Evolutionary conservation across 2,329 filamentous ascomycete genomes (phyloP).

Genomic region (Penicillium sp.): DNA sequence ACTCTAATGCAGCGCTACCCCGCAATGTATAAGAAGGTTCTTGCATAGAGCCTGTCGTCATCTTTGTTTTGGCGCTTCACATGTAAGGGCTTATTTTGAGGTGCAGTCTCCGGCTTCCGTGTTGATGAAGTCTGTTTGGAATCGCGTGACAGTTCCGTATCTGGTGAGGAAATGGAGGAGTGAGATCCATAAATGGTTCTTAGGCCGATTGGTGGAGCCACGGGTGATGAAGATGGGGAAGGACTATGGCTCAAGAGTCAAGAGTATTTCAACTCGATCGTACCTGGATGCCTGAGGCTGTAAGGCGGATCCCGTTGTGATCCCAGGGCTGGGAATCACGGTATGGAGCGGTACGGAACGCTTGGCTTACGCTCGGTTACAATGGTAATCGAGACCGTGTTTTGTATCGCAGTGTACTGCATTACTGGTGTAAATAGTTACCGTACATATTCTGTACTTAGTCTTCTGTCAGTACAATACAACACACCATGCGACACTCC

Average conservation of each 20-base stretch:
- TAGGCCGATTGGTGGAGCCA: neutral
- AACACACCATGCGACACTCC: too few species aligned
- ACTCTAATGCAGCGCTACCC: constrained; percentile 1
- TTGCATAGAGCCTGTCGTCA: neutral
- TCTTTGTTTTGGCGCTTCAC: neutral
- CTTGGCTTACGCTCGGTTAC: too few species aligned
- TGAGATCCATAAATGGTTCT: neutral
- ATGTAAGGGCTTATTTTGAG: neutral
- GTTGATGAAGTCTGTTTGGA: neutral
- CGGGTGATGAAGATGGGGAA: neutral
- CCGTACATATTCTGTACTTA: too few species aligned
- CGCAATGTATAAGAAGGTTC: neutral
- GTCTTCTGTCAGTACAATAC: too few species aligned
- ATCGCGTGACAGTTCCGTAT: constrained; percentile 8
- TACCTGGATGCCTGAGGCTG: neutral
- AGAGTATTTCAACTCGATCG: too few species aligned
- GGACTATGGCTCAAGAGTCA: too few species aligned
- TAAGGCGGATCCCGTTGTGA: too few species aligned
- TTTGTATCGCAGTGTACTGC: too few species aligned
- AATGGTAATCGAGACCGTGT: too few species aligned
- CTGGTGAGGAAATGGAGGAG: neutral
- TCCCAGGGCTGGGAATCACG: too few species aligned
- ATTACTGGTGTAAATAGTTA: too few species aligned
- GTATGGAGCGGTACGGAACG: too few species aligned
- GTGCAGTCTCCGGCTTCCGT: neutral